These are phyloP conservation scores for Trichoderma brevicompactum DNA, from an alignment of 2,329 filamentous ascomycete species.

Conservation along the genomic window DNA sequence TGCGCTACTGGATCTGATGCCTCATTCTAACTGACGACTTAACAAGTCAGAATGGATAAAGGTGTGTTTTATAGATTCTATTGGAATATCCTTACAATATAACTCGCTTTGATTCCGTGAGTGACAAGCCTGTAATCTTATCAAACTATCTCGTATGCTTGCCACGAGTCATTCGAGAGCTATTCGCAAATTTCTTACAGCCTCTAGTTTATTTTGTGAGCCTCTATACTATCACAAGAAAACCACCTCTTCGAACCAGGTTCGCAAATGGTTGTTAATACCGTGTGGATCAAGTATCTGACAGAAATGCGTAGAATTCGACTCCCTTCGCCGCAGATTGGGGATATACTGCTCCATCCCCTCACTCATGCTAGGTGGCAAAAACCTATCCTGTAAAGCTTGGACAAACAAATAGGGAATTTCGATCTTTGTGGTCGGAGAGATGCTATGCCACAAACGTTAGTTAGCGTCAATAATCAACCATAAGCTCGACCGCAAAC, in stretches of 20 bases:
- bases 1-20: too few relatives aligned
- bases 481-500: not conserved
- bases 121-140: too few relatives aligned
- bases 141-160: too few relatives aligned
- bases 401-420: not conserved
- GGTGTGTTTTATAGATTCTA: too few relatives aligned
- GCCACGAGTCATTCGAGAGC: too few relatives aligned
- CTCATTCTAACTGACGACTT: too few relatives aligned
- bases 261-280: not conserved
- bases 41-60: too few relatives aligned
- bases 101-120: too few relatives aligned
- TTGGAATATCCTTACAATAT: too few relatives aligned
- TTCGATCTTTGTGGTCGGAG: not conserved
- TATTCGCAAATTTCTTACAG: too few relatives aligned
- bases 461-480: not conserved
- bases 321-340: not conserved
- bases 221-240: not conserved
- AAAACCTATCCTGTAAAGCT: not conserved
- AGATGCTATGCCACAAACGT: not conserved
- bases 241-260: not conserved
- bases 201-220: not conserved
- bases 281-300: not conserved
- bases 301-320: not conserved
- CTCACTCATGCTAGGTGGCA: not conserved
- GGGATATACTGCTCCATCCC: conserved; percentile 3